Conservation (phyloP, 257 asterid species). For the Ophiorrhiza pumila region DNA sequence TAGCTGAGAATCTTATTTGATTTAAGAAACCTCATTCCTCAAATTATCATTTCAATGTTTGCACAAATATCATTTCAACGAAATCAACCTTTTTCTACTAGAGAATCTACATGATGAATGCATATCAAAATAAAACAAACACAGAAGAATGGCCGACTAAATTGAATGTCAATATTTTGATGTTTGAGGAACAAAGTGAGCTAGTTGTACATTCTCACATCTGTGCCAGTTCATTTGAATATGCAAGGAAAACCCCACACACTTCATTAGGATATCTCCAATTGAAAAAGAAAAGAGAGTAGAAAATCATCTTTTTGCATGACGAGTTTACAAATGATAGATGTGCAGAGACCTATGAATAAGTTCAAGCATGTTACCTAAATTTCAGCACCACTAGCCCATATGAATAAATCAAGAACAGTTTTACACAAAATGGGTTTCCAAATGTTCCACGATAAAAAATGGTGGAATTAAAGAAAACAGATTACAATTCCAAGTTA, state of each 20-base stretch:
- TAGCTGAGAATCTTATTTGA: not conserved
- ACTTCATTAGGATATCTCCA: not conserved
- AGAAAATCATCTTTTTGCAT: not conserved
- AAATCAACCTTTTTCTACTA: not conserved
- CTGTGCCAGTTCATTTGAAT: not conserved
- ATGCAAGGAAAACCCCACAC: not conserved
- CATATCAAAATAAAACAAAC: not conserved
- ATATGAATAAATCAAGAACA: not conserved
- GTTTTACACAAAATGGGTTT: not conserved
- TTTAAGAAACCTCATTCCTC: not conserved
- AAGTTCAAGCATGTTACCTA: not conserved
- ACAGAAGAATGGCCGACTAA: not conserved
- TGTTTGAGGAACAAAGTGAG: not conserved
- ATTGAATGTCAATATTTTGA: not conserved
- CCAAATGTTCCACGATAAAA: not conserved
- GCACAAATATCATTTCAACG: not conserved
- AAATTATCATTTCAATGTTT: not conserved
- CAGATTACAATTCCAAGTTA: conserved; percentile 19
- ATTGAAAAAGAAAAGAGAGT: not conserved
- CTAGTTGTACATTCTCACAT: not conserved
- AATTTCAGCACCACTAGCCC: too few relatives aligned
- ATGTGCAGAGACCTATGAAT: not conserved
- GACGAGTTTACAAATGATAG: not conserved
- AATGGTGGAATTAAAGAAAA: conserved; percentile 8
- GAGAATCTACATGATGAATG: not conserved